Evolutionary conservation across 805 yeast species (phyloP), one percentile per base, ranked within the genome.

Genomic region (Limtongia smithiae): DNA sequence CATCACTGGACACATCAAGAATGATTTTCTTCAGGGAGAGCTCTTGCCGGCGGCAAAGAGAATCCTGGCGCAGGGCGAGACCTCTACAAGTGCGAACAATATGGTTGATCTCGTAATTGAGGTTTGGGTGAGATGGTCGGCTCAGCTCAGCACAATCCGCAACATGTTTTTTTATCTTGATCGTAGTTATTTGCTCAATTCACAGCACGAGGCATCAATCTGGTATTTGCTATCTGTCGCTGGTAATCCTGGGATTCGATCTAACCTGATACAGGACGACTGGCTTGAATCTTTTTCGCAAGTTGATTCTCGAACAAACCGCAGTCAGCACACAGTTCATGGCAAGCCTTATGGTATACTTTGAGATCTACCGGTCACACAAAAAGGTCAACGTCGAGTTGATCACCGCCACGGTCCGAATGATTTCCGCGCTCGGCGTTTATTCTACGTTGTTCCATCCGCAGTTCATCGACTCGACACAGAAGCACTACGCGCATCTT

Each of bases 141-240:
- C 48, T 17, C 56, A 61, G 50, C 41, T 63, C 12, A 46, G 44
- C 17, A 36, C 52, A 27, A 51, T 64, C 18, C 44, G 57, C 22
- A 60, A 63, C 46, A 61, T 65, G 27, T 63, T 62, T 36, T 61
- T 60, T 32, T 65, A 62, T 37, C 53, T 65, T 32, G 68, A 65
- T 44, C 54, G 67, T 15, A 51, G 59, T 14, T 65, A 59, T 47
- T 46, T 65, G 30, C 44, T 63, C 17, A 25, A 33, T 9, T 25
- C 55, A 5, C 46, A 58, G 3, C 44, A 28, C 5, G 43, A 46
- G 41, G 18, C 27, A n/a, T 37, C 62, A n/a, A 49, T 62, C 22
- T 53, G 58, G 62, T 48, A 25, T 7, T 5, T 28, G 15, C 42
- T 44, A 44, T 18, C n/a, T 7, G 8, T 17, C 6, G 27, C 15